These are phyloP conservation scores for Xylaria sp. DNA, from an alignment of 2,329 filamentous ascomycete genomes.

Conservation along the genomic window DNA sequence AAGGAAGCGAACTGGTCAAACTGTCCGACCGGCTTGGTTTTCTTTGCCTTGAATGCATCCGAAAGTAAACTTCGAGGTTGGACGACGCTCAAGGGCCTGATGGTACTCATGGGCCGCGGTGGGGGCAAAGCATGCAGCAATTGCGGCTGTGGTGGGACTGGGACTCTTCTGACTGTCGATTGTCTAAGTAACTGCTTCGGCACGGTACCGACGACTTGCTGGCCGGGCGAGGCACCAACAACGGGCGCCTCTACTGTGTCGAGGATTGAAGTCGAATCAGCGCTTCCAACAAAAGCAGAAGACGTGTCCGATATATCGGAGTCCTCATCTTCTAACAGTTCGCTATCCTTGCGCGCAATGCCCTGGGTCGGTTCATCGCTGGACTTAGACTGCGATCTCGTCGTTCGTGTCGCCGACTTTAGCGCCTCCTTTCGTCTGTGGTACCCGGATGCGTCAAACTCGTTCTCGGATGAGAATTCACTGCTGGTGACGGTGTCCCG, in stretches of 20 bases:
- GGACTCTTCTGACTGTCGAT: constrained; percentile 72
- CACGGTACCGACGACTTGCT: constrained; percentile 71
- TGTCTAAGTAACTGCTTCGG: constrained; percentile 69
- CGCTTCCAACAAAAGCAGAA: constrained; percentile 73
- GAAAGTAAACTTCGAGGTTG: constrained; percentile 78
- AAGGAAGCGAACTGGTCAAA: constrained; percentile 81
- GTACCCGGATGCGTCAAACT: constrained; percentile 75
- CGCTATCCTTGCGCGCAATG: constrained; percentile 59
- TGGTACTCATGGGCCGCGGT: constrained; percentile 73
- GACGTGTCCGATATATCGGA: constrained; percentile 72
- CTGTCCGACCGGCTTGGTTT: constrained; percentile 74
- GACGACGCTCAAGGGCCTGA: constrained; percentile 72
- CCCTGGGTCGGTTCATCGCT: constrained; percentile 61
- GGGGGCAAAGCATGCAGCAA: constrained; percentile 75
- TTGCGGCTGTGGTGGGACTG: constrained; percentile 65
- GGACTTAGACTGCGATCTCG: constrained; percentile 63
- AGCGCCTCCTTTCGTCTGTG: constrained; percentile 72
- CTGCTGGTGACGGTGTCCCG: constrained; percentile 84
- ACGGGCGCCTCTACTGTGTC: constrained; percentile 70
- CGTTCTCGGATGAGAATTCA: constrained; percentile 85
- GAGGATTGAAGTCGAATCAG: constrained; percentile 78
- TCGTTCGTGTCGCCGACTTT: constrained; percentile 65
- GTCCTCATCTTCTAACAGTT: constrained; percentile 66
- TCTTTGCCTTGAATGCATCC: constrained; percentile 77
- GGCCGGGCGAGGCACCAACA: constrained; percentile 64